phyloP scores from a whole-genome alignment of 2,329 filamentous ascomycete species.

The Cordyceps farinosa region DNA sequence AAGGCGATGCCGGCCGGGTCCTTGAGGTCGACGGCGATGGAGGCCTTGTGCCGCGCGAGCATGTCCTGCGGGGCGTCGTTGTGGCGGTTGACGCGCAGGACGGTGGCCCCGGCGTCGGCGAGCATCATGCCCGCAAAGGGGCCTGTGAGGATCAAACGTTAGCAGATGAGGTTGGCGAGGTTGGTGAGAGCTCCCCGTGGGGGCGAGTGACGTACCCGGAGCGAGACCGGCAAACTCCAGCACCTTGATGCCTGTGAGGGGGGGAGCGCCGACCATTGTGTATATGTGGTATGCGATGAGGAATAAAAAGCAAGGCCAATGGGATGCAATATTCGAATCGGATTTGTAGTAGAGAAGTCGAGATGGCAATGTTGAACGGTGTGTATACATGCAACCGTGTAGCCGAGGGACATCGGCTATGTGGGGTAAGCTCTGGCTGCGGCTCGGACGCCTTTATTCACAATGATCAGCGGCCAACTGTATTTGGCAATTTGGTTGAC shows the following conservation, averaged over 20 bases:
- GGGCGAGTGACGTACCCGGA: conserved; percentile 45
- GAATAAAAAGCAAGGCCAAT: not conserved
- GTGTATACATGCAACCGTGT: conserved; percentile 3
- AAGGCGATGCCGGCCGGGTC: conserved; percentile 59
- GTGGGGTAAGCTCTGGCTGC: not conserved
- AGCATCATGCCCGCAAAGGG: conserved; percentile 87
- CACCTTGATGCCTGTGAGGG: conserved; percentile 51
- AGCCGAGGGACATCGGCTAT: conserved; percentile 15
- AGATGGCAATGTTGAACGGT: not conserved
- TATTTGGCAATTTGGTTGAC: no score
- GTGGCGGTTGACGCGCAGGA: conserved; percentile 78
- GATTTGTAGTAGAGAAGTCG: not conserved
- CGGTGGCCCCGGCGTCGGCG: conserved; percentile 82
- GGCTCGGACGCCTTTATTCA: no score
- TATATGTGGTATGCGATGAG: not conserved
- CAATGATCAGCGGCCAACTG: no score
- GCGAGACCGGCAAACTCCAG: conserved; percentile 60
- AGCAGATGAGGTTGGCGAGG: conserved; percentile 16
- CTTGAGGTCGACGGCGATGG: conserved; percentile 78
- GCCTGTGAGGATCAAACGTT: conserved; percentile 43
- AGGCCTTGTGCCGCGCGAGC: conserved; percentile 76
- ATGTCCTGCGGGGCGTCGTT: conserved; percentile 55
- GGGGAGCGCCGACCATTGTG: conserved; percentile 30
- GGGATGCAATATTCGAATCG: not conserved
- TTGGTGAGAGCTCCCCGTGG: not conserved